Base-by-base conservation (phyloP, 805 yeast species). In the Grigorovia jiainica region DNA sequence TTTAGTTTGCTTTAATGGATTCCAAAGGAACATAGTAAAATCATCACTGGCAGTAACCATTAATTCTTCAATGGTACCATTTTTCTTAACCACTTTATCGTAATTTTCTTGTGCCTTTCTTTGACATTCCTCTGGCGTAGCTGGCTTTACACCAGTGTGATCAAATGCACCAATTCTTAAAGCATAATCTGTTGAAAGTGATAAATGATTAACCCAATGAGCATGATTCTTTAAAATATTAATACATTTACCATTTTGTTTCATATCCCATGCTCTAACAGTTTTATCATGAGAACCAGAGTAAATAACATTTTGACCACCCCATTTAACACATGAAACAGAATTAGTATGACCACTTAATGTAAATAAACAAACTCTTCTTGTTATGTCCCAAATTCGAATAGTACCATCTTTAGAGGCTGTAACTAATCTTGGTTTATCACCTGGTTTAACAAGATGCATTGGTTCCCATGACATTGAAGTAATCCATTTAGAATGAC, bases 21-120 rank as follows among this genome's bases (percentile, higher is more conserved):
- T 94, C 98, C 98, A 92, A 46, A 92, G 64, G 52, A 82, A 92
- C 97, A 92, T 92, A 20, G 98, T 92, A 65, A 90, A 90, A 65
- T 92, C 98, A 59, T 92, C 98, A 59, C 89, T 78, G 10, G 97
- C 97, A 13, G 97, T 87, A 3, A 87, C 96, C 61, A 92, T 74
- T 49, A 95, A 69, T 61, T 90, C 98, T 3, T 95, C 95, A 42
- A 67, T 68, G 4, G 63, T 63, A 43, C 83, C 76, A 48, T 71
- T 70, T 44, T 73, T 58, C 57, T 68, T 69, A 37, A 80, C 74
- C 21, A 72, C 78, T 51, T 76, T 75, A 42, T 78, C 82, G 56
- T 73, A 76, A 46, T 71, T 69, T 35, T 63, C 63, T 39, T 67
- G 55, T 0, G 83, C 82, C 44, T 63, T 71, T 17, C 63, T 58